A percentile compares a stretch with the other conserved stretches of the same genome.
These are phyloP conservation scores for Phytophthora citrophthora DNA, from an alignment of 352 stramenopile species.

Conservation along the genomic window DNA sequence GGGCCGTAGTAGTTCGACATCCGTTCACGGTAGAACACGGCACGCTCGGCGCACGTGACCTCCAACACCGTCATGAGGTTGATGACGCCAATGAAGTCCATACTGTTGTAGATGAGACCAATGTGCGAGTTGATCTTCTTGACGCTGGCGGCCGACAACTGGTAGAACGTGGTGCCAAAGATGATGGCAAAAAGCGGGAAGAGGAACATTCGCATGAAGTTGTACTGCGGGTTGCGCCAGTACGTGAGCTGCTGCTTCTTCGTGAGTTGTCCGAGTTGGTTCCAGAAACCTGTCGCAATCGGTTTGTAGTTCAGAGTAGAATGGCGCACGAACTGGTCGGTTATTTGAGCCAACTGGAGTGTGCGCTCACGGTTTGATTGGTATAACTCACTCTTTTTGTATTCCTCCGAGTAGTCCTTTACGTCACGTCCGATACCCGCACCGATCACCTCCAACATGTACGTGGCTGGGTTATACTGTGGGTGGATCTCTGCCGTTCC, in stretches of 20 bases:
- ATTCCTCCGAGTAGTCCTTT: slow-evolving; percentile 59
- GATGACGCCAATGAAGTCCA: slow-evolving; percentile 71
- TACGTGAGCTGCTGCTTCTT: slow-evolving; percentile 56
- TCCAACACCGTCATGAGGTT: slow-evolving; percentile 68
- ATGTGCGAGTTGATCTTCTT: slow-evolving; percentile 67
- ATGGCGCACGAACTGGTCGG: slow-evolving; percentile 41
- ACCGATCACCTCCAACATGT: slow-evolving; percentile 90
- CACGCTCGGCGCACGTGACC: slow-evolving; percentile 48
- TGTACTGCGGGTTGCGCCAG: slow-evolving; percentile 68
- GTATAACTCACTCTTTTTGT: slow-evolving; percentile 49
- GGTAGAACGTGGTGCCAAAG: slow-evolving; percentile 74
- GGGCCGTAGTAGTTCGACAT: slow-evolving; percentile 81
- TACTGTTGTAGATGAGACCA: slow-evolving; percentile 75
- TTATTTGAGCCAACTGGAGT: slow-evolving; percentile 22
- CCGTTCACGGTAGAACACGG: slow-evolving; percentile 63
- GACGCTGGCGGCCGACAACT: slow-evolving; percentile 36
- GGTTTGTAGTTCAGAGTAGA: slow-evolving; percentile 54
- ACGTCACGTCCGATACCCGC: slow-evolving; percentile 74
- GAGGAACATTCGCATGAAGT: slow-evolving; percentile 65
- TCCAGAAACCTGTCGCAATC: slow-evolving; percentile 53
- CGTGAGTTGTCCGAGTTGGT: slow-evolving; percentile 32
- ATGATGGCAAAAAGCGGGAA: slow-evolving; percentile 68
- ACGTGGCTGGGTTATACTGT: slow-evolving; percentile 91
- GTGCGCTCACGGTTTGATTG: slow-evolving; percentile 42
- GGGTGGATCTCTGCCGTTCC: slow-evolving; percentile 61